These are phyloP conservation scores for Boechera divaricarpa DNA, from an alignment of 345 rosid species.

Conservation along the genomic window DNA sequence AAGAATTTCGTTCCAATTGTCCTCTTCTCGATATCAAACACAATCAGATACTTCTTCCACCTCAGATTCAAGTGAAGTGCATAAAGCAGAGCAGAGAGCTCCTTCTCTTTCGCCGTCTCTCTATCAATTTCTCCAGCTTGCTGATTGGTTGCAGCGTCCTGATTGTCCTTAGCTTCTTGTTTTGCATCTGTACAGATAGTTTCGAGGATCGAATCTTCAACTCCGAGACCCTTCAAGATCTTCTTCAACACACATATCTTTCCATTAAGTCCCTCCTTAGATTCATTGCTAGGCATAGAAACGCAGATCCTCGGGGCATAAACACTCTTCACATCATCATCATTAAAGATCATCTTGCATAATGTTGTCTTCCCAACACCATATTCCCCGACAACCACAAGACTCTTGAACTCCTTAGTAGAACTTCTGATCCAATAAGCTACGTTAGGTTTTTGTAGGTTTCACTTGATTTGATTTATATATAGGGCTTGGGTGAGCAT, in stretches of 20 bases:
- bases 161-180: no score
- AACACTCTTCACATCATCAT: constrained; percentile 37
- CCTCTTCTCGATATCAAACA: constrained; percentile 44
- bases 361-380: constrained; percentile 58
- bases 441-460: no score
- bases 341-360: constrained; percentile 45
- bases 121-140: neutral
- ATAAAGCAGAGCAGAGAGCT: constrained; percentile 45
- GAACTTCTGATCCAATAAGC: no score
- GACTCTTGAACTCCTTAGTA: constrained; percentile 44
- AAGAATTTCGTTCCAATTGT: constrained; percentile 27
- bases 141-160: no score
- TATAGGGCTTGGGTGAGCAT: no score
- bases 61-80: constrained; percentile 54
- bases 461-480: no score
- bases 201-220: neutral
- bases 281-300: constrained; percentile 4
- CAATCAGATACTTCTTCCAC: constrained; percentile 61
- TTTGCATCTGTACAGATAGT: neutral
- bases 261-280: neutral
- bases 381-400: constrained; percentile 48
- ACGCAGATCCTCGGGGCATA: constrained; percentile 58
- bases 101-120: constrained; percentile 13
- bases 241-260: constrained; percentile 39
- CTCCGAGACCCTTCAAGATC: constrained; percentile 46